phyloP scores from a whole-genome alignment of 192 early-diverging fungal species.

The Mortierella hygrophila region DNA sequence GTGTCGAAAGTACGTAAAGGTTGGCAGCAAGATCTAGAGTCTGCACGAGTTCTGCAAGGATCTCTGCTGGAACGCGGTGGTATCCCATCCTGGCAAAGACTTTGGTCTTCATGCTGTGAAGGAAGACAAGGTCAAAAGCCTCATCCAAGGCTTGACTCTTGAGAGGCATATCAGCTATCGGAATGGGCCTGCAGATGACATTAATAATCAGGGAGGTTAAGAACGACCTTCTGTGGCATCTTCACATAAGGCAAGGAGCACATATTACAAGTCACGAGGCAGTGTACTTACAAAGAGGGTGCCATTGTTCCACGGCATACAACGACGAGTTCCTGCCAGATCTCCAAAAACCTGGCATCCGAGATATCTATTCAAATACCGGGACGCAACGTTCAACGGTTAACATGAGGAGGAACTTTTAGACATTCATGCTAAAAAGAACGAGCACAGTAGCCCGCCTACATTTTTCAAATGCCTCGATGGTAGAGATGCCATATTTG shows the following conservation, averaged over 20 bases:
- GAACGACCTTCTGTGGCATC: background rate
- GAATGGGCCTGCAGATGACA: constrained; percentile 26
- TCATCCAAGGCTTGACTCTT: constrained; percentile 79
- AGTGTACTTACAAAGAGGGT: constrained; percentile 36
- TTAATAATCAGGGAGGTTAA: background rate
- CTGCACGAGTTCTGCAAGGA: constrained; percentile 66
- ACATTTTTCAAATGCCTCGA: constrained; percentile 58
- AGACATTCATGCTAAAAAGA: background rate
- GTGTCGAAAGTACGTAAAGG: constrained; percentile 56
- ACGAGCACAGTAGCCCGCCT: background rate
- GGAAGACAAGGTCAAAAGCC: constrained; percentile 78
- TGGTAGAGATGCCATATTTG: constrained; percentile 59
- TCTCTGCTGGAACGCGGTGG: constrained; percentile 68
- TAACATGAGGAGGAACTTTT: background rate
- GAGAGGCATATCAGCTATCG: constrained; percentile 56
- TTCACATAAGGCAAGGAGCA: too few species aligned
- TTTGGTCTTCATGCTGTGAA: constrained; percentile 74
- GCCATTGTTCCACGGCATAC: constrained; percentile 50
- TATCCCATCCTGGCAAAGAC: constrained; percentile 78
- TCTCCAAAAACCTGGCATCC: constrained; percentile 39
- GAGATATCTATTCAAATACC: constrained; percentile 20
- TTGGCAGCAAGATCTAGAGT: constrained; percentile 67
- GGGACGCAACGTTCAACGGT: background rate
- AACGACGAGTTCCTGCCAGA: constrained; percentile 48
- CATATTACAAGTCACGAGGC: background rate